Base-by-base conservation (phyloP, 1,139 yeast species). In the Yamadazyma diddensiae region DNA sequence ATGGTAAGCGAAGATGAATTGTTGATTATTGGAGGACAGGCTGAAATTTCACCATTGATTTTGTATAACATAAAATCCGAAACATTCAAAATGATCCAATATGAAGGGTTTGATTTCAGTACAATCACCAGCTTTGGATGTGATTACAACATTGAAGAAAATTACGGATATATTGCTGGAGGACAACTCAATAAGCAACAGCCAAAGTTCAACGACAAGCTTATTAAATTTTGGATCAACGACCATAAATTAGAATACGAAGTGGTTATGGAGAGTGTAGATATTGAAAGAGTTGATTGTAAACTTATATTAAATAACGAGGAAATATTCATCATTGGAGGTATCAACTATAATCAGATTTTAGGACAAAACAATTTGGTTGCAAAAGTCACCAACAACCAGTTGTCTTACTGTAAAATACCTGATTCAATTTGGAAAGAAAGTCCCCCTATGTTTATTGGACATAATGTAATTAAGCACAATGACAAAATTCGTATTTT, bases 391-490 rank as follows among this genome's bases (percentile, higher is more conserved):
- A 69, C 15, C 54, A 37, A 27, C 21, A 16, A 36, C 41, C 1
- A 30, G 31, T 17, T 36, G n/a, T 21, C 22, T 21, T 21, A 33
- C 5, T 45, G 40, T 25, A 25, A 66, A 35, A 29, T 65, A 46
- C 75, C 20, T 41, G 52, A 51, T 3, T 36, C 44, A 0, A 45
- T 59, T 0, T 73, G 80, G 74, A 24, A 35, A 5, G 34, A 53
- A 2, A 38, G 47, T 1, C 61, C 72, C 2, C 83, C 85, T 1
- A 58, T 82, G 40, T 58, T 82, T 17, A 69, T 79, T n/a, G 92
- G 92, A 1, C 75, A 74, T 45, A 73, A 69, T 20, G 34, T 76
- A 25, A 57, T 63, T 3, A 43, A 46, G 8, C 29, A 41, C 10
- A 37, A 44, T 1, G 47, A 46, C 5, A 43, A 45, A 4, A 25